Evolutionary conservation across 208 protist species (phyloP).

Genomic region (Histomonas meleagridis): DNA sequence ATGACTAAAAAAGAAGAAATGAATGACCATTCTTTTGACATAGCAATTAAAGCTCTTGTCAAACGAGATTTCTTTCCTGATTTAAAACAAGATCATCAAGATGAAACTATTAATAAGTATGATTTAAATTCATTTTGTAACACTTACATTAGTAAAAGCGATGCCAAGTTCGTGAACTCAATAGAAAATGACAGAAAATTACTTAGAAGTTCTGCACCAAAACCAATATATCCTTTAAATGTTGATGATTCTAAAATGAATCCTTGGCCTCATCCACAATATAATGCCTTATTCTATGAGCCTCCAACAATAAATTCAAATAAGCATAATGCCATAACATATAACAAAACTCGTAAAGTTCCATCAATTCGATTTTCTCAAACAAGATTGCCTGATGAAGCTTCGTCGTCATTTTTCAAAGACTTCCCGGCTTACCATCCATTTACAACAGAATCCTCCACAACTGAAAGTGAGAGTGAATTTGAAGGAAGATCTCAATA

Average conservation of each 20-base stretch:
- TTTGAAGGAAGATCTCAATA: constrained; percentile 24
- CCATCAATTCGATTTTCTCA: not conserved
- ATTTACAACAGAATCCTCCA: constrained; percentile 29
- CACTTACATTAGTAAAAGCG: not conserved
- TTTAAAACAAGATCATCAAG: not conserved
- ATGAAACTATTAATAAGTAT: not conserved
- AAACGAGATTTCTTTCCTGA: not conserved
- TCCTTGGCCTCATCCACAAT: not conserved
- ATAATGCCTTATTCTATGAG: not conserved
- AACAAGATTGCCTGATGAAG: not conserved
- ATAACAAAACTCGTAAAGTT: not conserved
- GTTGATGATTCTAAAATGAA: not conserved
- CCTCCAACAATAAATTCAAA: not conserved
- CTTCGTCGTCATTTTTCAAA: no score
- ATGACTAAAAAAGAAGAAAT: not conserved
- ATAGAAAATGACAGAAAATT: not conserved
- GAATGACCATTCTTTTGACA: not conserved
- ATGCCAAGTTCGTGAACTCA: not conserved
- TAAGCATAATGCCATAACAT: not conserved
- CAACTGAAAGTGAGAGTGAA: constrained; percentile 33
- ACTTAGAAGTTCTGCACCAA: not conserved
- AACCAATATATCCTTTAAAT: not conserved
- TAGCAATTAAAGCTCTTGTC: not conserved
- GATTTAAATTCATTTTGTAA: not conserved
- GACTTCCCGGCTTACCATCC: not conserved